Evolutionary conservation across 2,329 filamentous ascomycete genomes (phyloP), one percentile per base, ranked within the genome.

Genomic region (Zasmidium cellare): DNA sequence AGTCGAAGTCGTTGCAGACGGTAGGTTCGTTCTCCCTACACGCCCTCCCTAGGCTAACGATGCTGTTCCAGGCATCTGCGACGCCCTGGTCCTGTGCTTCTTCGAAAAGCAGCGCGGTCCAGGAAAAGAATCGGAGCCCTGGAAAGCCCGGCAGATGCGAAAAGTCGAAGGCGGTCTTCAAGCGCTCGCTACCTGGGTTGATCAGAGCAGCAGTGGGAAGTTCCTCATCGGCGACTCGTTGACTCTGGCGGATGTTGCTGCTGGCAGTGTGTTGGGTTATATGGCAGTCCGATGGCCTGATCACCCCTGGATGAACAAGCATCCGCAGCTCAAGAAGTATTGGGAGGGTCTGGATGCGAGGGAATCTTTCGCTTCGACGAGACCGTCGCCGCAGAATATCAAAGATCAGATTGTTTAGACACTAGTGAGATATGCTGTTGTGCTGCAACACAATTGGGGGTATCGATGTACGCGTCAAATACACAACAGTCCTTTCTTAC

Each of bases 271-370:
- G 16, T 58, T 74, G 18, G 74, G 74, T 0, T 75, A 71, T 55
- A 67, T 75, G 65, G 61, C 60, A 11, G 63, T 72, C 2, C 56
- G 72, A 16, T 73, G 66, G 64, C 69, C 67, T 3, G 70, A 73
- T 19, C 67, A 72, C 58, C 46, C 56, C 7, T 75, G 73, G 74
- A 65, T 65, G 58, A 55, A 58, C n/a, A 58, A 69, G 46, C 71
- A 74, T 62, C 71, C 74, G 9, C 59, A 64, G 11, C 52, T 76
- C 64, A 78, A 58, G 76, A 78, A 62, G 74, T 80, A 61, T 76
- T 80, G 75, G 77, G 76, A 64, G 69, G 75, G 69, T 67, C 53
- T 75, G 51, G 72, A 80, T 59, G 74, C 75, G 22, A 71, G 77
- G 0, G 74, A 79, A 62, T 77, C 76, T 51, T 75, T 76, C 52